Evolutionary conservation across 179 eudicot genomes (phyloP), one percentile per base, ranked within the genome.

Genomic region (Spinacia oleracea): DNA sequence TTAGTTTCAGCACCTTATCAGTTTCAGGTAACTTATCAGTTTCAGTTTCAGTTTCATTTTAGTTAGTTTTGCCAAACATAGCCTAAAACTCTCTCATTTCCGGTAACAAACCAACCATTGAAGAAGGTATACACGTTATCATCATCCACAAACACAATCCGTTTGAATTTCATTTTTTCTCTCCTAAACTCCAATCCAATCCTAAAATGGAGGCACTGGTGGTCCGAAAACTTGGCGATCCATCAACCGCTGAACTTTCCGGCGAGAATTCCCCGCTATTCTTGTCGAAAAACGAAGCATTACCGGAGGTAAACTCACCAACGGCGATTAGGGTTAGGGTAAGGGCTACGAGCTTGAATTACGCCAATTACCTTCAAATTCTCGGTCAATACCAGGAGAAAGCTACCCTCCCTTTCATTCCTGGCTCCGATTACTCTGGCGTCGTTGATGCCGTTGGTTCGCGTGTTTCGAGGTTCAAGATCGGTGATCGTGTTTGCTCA

Each of bases 391-490:
- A 96, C 80, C 99, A 96, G 75, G 99, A 96, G 83, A 93, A 92
- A 71, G 84, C 86, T 11, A 83, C 90, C 2, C 77, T 92, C 3
- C 97, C 98, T 42, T 96, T 92, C 65, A 86, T 92, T 20, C 97
- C 92, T 0, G 97, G 99, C 72, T 91, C 98, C 14, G 99, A 96
- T 82, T 93, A 87, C 82, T 89, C 99, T 66, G 99, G 99, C n/a
- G 62, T 86, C 76, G 93, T 93, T 48, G 91, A 82, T 0, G 77
- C 88, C 0, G 82, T 96, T 27, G 97, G 94, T 0, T 31, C 82
- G n/a, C 20, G 23, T 0, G 97, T 93, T 56, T 56, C 91, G n/a
- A 84, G 68, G 79, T 94, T 96, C 81, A 82, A 38, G 23, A 79
- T 92, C 43, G 99, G 98, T 42, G 98, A 96, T 69, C 81, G 81